phyloP scores from a whole-genome alignment of 1,284 basidiomycete species.

The Vanrija humicola region DNA sequence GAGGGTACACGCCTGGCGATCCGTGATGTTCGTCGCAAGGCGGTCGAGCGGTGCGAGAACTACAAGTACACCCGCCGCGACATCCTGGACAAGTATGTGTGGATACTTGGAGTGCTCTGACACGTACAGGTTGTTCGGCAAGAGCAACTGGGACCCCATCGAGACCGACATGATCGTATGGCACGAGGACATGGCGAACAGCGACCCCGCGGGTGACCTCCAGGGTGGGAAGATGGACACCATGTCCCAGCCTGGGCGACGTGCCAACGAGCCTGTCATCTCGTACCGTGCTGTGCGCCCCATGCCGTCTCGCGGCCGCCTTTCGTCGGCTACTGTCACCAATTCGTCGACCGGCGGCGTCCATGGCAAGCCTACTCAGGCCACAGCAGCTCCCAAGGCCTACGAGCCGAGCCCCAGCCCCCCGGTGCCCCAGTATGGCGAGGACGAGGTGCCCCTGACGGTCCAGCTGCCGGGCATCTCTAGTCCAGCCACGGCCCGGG shows the following conservation, averaged over 20 bases:
- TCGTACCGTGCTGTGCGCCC: not conserved
- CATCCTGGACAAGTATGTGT: constrained; percentile 46
- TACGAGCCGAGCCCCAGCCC: constrained; percentile 1
- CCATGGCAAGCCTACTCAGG: not conserved
- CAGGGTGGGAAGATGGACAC: not conserved
- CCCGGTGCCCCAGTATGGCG: constrained; percentile 33
- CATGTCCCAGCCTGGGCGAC: not conserved
- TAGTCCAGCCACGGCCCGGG: not conserved
- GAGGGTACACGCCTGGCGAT: constrained; percentile 39
- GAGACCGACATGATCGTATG: constrained; percentile 41
- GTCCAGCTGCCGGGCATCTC: constrained; percentile 24
- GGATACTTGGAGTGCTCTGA: not conserved
- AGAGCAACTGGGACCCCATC: constrained; percentile 44
- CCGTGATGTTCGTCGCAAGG: constrained; percentile 43
- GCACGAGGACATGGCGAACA: constrained; percentile 24
- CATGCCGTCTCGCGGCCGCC: not conserved
- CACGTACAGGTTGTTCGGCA: constrained; percentile 30
- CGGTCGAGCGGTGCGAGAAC: constrained; percentile 49
- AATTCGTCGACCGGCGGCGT: not conserved
- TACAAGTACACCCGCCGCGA: constrained; percentile 51
- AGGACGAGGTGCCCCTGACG: constrained; percentile 34
- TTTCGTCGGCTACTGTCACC: not conserved
- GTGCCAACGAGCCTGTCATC: not conserved
- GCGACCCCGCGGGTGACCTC: constrained; percentile 43
- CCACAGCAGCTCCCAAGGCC: not conserved